phyloP scores from a whole-genome alignment of 2,329 filamentous ascomycete genomes.

The Cladophialophora exuberans region DNA sequence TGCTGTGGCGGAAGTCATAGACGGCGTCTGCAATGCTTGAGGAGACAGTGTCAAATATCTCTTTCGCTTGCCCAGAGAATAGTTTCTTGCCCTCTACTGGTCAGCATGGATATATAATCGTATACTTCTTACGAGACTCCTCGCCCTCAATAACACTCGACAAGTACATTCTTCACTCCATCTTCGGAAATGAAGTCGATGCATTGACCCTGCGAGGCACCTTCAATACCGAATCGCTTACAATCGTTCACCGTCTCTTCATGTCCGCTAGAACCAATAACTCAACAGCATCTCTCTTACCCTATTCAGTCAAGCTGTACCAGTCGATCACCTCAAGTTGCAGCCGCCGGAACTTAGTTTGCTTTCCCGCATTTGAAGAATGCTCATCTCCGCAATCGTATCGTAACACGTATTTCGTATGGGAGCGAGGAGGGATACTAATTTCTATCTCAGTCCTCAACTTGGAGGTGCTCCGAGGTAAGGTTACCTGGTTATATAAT shows the following conservation, averaged over 20 bases:
- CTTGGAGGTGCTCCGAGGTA: background rate
- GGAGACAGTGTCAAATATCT: no score
- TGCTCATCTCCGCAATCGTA: slow-evolving; percentile 10
- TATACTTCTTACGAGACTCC: no score
- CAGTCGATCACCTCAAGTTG: no score
- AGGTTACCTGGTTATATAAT: no score
- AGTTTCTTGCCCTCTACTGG: background rate
- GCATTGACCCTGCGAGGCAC: no score
- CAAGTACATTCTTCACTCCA: no score
- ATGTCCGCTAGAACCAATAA: background rate
- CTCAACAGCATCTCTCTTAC: slow-evolving; percentile 2
- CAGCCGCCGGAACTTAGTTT: background rate
- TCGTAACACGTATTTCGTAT: slow-evolving; percentile 10
- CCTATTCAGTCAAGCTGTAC: no score
- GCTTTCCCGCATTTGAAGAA: background rate
- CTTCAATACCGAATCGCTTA: background rate
- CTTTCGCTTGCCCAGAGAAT: background rate
- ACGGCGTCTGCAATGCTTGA: slow-evolving; percentile 17
- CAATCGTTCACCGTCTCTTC: background rate
- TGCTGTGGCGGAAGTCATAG: slow-evolving; percentile 18
- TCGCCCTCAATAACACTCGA: background rate
- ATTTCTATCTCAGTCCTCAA: background rate
- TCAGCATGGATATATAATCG: no score
- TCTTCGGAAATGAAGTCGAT: no score
- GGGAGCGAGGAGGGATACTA: background rate